Evolutionary conservation across 768 basidiomycete genomes (phyloP).

Genomic region (Rossbeevera mucosa): DNA sequence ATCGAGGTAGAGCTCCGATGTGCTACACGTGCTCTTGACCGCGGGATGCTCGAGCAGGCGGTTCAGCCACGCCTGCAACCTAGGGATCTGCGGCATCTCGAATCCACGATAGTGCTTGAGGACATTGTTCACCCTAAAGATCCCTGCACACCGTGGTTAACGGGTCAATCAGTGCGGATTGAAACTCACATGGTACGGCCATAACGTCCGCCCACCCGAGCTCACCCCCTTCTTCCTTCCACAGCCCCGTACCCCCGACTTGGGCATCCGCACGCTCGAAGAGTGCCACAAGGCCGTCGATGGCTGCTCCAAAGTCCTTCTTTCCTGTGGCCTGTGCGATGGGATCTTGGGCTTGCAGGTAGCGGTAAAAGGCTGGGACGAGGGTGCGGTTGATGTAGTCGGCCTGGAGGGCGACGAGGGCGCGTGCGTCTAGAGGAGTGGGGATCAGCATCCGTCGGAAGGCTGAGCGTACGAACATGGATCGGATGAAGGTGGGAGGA

Average conservation of each 20-base stretch:
- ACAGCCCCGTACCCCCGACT: constrained; percentile 51
- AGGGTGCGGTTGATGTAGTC: constrained; percentile 63
- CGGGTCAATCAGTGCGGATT: neutral
- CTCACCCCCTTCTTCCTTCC: constrained; percentile 51
- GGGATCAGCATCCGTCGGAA: neutral
- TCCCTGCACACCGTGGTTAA: constrained; percentile 40
- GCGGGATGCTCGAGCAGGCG: constrained; percentile 55
- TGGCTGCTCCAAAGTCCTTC: constrained; percentile 49
- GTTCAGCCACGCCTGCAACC: constrained; percentile 49
- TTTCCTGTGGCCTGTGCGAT: constrained; percentile 47
- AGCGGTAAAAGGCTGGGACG: constrained; percentile 72
- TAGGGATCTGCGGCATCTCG: constrained; percentile 44
- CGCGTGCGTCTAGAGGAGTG: constrained; percentile 52
- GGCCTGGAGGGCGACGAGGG: constrained; percentile 60
- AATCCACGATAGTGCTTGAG: constrained; percentile 67
- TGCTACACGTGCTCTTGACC: constrained; percentile 66
- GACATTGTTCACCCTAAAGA: constrained; percentile 61
- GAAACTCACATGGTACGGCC: constrained; percentile 60
- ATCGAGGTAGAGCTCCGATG: constrained; percentile 60
- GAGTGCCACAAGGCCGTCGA: constrained; percentile 48
- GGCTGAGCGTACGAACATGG: constrained; percentile 44
- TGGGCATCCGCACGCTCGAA: constrained; percentile 50
- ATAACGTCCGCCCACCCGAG: constrained; percentile 64
- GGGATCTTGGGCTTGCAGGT: constrained; percentile 62
- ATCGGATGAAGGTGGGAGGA: constrained; percentile 54